Base-by-base conservation (phyloP, 2,329 filamentous ascomycete species). In the Ceratocystis papillata region DNA sequence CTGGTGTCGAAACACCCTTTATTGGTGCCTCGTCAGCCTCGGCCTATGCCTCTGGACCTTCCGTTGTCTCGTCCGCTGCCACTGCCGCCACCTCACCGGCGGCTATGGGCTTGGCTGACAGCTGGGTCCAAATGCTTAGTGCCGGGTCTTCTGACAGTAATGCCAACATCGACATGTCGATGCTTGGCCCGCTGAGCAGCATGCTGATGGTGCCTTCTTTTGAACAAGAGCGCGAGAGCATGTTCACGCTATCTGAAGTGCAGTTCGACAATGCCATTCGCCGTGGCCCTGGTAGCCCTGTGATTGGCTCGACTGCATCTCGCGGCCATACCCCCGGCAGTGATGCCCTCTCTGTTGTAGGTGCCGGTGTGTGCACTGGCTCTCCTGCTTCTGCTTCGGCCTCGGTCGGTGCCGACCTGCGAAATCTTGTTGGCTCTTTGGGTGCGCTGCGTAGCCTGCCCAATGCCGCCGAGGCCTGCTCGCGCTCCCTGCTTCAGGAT, bases 401-500 rank as follows among this genome's bases (percentile, higher is more conserved):
- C 37, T 37, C 33, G 33, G 46, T 33, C 46, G 46, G 28, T 46
- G 28, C 30, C 41, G 61, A 62, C 65, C 65, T 61, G 65, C 48
- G 65, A 67, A 67, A 67, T 67, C 65, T 67, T 41, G 60, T 62
- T 55, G 62, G 53, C 3, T 25, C 61, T 41, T 82, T 96, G 60
- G 85, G 88, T 63, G 86, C 84, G 59, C 90, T 96, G 85, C 86
- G 90, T 70, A 79, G 79, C 70, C 83, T 81, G 71, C 80, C 81
- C 72, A 90, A 90, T 63, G 88, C 87, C 61, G 89, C 92, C 67
- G 91, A 96, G 72, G 89, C 96, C 53, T 96, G 96, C 78, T 95
- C 92, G 44, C 84, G 93, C 67, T 96, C 90, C 69, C 81, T 97
- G 69, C 85, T 97, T 67, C 96, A 90, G 90, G 91, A 96, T 73